Conservation (phyloP, 2,329 filamentous ascomycete genomes). For the Venturiaceae sp. region DNA sequence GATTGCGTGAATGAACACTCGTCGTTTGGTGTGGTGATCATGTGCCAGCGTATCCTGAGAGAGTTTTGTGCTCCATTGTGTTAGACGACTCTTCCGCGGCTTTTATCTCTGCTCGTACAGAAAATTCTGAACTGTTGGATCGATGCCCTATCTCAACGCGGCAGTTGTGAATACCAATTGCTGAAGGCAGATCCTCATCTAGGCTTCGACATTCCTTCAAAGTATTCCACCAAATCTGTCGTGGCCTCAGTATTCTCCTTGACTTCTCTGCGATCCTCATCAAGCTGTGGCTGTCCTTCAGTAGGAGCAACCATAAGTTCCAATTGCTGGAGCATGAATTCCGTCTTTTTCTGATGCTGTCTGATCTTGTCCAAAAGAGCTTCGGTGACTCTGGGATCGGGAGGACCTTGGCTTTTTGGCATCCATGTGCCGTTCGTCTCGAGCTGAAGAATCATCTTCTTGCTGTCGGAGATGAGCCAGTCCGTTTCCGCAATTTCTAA, state of each 20-base stretch:
- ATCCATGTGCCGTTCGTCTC: slow-evolving; percentile 5
- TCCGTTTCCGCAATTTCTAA: background rate
- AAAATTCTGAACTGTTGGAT: too few relatives aligned
- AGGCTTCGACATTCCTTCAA: background rate
- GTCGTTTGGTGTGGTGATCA: too few relatives aligned
- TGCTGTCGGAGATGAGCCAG: slow-evolving; percentile 6
- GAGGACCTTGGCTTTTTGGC: background rate
- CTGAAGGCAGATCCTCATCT: too few relatives aligned
- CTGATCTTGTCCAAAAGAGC: background rate
- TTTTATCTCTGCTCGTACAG: too few relatives aligned
- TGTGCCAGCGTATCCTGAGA: too few relatives aligned
- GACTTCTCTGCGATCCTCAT: background rate
- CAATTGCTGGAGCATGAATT: background rate
- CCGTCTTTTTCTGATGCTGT: background rate
- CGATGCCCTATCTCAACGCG: too few relatives aligned
- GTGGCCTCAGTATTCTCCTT: background rate
- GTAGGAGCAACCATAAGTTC: background rate
- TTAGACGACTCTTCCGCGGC: too few relatives aligned
- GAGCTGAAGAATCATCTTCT: slow-evolving; percentile 5
- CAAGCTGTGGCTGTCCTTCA: background rate
- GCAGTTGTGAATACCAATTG: too few relatives aligned
- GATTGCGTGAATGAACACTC: too few relatives aligned
- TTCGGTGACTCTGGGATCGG: background rate
- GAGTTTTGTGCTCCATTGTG: too few relatives aligned
- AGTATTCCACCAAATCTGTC: background rate